Base-by-base conservation (phyloP, 2,329 filamentous ascomycete species). In the Curvularia spicifera region DNA sequence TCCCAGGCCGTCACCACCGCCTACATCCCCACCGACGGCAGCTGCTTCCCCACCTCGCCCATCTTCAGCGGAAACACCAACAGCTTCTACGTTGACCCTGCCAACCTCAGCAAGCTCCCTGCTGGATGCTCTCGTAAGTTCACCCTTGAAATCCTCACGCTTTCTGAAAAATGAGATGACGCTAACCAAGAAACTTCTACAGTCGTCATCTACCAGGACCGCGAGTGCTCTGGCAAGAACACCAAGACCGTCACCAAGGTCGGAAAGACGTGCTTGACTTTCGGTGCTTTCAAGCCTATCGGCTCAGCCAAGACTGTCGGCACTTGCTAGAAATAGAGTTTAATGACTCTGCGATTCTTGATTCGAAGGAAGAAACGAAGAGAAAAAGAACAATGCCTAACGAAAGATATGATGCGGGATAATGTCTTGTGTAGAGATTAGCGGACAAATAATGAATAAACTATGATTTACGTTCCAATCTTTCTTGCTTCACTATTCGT, bases 1-100 rank as follows among this genome's bases (percentile, higher is more conserved):
- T 15, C 43, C 26, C 31, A 49, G 10, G 10, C 15, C 56, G 35
- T 63, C 20, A 59, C 60, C 26, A 63, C 59, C 26, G 52, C 60
- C 29, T 56, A 50, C 37, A 52, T 67, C 18, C 63, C 61, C 35
- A 54, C 63, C 3, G 61, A 68, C 42, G 61, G 59, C 20, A 26
- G 26, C 44, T 68, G 65, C 51, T 62, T 60, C 55, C 15, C 37
- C 10, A 59, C 61, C 28, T 59, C 60, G 6, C 58, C 63, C 8
- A 61, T 66, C 35, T 42, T 63, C 24, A 61, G 55, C 46, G 59
- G 57, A n/a, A 61, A 63, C 50, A 64, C 63, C 8, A 54, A 61
- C 31, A 56, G 51, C 9, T 59, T 48, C 7, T n/a, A 28, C 5
- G 55, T 66, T 13, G 29, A 45, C 15, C 9, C 40, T 0, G 46